These are phyloP conservation scores for Tillandsia leiboldiana DNA, from an alignment of 176 grass and related monocot genomes.

Conservation along the genomic window DNA sequence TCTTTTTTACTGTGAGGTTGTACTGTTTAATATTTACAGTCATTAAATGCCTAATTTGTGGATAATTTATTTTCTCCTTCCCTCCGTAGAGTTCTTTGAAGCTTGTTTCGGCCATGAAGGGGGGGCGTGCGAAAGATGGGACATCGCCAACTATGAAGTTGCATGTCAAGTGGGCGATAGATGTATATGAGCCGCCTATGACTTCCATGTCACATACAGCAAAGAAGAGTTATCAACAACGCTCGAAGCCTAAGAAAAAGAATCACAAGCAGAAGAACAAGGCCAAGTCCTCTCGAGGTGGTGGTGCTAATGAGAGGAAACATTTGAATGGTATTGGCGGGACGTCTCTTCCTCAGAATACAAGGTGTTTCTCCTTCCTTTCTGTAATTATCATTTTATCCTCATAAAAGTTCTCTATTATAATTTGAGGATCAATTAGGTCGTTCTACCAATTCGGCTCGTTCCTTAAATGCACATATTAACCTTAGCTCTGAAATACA, in stretches of 20 bases:
- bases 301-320: constrained; percentile 26
- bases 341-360: constrained; percentile 13
- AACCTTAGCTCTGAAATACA: too few species aligned
- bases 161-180: constrained; percentile 50
- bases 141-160: constrained; percentile 13
- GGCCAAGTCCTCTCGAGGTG: constrained; percentile 22
- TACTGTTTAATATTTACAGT: background rate
- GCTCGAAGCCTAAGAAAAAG: constrained; percentile 37
- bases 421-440: background rate
- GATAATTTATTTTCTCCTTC: background rate
- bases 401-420: background rate
- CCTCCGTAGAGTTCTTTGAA: constrained; percentile 19
- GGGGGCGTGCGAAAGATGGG: constrained; percentile 40
- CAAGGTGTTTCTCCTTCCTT: constrained; percentile 14
- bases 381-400: background rate
- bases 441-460: background rate
- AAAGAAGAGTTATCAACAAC: constrained; percentile 30
- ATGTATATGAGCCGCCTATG: constrained; percentile 61
- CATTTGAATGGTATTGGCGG: constrained; percentile 13
- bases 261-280: constrained; percentile 51
- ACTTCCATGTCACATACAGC: constrained; percentile 50
- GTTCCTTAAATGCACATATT: too few species aligned
- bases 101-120: constrained; percentile 58
- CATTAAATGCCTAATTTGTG: background rate
- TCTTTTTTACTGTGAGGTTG: background rate